phyloP scores from a whole-genome alignment of 2,329 filamentous ascomycete genomes.

The Pseudocercospora eumusae region DNA sequence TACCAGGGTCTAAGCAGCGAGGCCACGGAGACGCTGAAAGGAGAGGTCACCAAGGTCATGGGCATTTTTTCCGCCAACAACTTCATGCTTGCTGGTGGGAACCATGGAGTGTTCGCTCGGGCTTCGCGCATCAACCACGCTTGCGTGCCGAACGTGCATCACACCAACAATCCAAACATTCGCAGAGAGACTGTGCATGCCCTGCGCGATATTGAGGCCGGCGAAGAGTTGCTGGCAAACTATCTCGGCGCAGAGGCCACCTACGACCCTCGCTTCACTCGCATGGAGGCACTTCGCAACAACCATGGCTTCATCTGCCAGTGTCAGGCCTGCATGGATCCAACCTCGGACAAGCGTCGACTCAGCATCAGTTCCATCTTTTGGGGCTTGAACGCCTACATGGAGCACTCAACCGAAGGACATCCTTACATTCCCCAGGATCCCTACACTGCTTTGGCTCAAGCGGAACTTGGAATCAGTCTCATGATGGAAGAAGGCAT shows the following conservation, averaged over 20 bases:
- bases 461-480: slow-evolving; percentile 64
- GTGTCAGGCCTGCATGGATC: slow-evolving; percentile 33
- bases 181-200: slow-evolving; percentile 33
- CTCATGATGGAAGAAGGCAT: slow-evolving; percentile 91
- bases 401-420: slow-evolving; percentile 11
- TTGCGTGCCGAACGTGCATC: slow-evolving; percentile 33
- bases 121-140: slow-evolving; percentile 34
- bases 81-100: slow-evolving; percentile 23
- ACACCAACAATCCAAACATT: slow-evolving; percentile 25
- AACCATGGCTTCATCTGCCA: slow-evolving; percentile 37
- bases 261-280: slow-evolving; percentile 5
- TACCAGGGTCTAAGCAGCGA: neutral
- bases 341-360: slow-evolving; percentile 26
- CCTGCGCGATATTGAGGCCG: slow-evolving; percentile 33
- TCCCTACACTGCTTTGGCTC: slow-evolving; percentile 16
- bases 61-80: slow-evolving; percentile 34
- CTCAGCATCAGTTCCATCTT: slow-evolving; percentile 17
- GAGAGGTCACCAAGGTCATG: slow-evolving; percentile 24
- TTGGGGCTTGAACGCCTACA: slow-evolving; percentile 25
- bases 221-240: slow-evolving; percentile 33
- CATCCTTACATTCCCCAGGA: slow-evolving; percentile 20
- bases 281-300: slow-evolving; percentile 27
- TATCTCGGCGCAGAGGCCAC: slow-evolving; percentile 15
- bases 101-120: slow-evolving; percentile 24
- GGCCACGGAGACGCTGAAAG: neutral